These are phyloP conservation scores for Hygrophoropsis aurantiaca DNA, from an alignment of 768 basidiomycete genomes.

Conservation along the genomic window DNA sequence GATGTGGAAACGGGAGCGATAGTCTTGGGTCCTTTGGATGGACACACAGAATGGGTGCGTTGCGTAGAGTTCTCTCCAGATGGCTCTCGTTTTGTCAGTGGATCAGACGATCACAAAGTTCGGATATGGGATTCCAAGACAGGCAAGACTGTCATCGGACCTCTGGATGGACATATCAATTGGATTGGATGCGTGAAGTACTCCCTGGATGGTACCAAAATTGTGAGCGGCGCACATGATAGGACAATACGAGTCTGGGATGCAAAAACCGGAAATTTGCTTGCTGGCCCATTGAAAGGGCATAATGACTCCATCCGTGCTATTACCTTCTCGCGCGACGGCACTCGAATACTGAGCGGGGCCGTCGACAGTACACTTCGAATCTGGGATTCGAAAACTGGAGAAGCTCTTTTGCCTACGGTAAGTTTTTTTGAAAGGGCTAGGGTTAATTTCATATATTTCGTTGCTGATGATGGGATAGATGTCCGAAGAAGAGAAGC, in stretches of 20 bases:
- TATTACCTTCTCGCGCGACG: slow-evolving; percentile 42
- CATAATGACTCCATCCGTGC: slow-evolving; percentile 21
- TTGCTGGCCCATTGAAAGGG: slow-evolving; percentile 1
- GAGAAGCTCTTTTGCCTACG: not conserved
- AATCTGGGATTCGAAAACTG: slow-evolving; percentile 6
- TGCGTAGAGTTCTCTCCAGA: slow-evolving; percentile 8
- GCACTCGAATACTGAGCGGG: slow-evolving; percentile 32
- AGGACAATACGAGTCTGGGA: slow-evolving; percentile 7
- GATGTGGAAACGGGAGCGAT: not conserved
- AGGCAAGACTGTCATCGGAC: not conserved
- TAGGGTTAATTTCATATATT: too few species aligned
- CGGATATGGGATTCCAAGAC: slow-evolving; percentile 4
- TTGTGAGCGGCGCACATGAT: not conserved
- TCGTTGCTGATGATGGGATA: too few species aligned
- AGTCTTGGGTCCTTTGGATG: not conserved
- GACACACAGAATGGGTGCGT: slow-evolving; percentile 1
- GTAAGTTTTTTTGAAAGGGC: too few species aligned
- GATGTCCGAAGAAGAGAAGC: too few species aligned
- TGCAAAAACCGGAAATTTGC: slow-evolving; percentile 1
- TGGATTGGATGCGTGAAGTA: not conserved
- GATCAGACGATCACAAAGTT: slow-evolving; percentile 4
- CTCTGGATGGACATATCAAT: slow-evolving; percentile 2
- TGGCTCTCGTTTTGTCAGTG: not conserved
- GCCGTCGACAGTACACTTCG: slow-evolving; percentile 1
- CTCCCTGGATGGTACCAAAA: slow-evolving; percentile 2